These are phyloP conservation scores for Aristolochia contorta DNA, from an alignment of 164 flowering plant genomes.

Conservation along the genomic window DNA sequence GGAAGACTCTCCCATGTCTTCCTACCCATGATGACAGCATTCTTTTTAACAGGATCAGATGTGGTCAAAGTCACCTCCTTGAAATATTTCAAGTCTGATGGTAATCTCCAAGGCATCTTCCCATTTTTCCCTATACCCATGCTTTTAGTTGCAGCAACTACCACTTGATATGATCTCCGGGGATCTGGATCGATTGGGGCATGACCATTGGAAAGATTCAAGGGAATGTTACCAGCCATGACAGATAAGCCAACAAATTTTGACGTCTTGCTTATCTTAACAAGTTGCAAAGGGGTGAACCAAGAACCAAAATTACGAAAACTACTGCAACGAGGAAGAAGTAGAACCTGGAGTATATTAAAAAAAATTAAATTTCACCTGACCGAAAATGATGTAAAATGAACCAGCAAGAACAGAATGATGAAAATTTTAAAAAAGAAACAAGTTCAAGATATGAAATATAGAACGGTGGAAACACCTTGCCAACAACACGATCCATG, in stretches of 20 bases:
- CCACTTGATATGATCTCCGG: conserved; percentile 72
- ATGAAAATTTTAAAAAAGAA: background rate
- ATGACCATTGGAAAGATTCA: conserved; percentile 32
- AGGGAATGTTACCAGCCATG: conserved; percentile 35
- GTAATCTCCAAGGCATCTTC: conserved; percentile 81
- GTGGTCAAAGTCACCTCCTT: conserved; percentile 63
- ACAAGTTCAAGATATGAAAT: background rate
- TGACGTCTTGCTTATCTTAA: conserved; percentile 1
- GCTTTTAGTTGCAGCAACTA: conserved; percentile 75
- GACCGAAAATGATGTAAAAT: background rate
- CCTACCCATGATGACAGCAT: conserved; percentile 95
- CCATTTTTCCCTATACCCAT: conserved; percentile 96
- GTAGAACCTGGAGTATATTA: conserved; percentile 16
- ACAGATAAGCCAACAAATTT: conserved; percentile 10
- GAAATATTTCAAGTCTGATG: conserved; percentile 76
- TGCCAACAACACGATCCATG: conserved; percentile 6
- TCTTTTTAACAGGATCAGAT: conserved; percentile 63
- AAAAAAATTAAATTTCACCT: background rate
- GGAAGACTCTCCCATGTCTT: conserved; percentile 98
- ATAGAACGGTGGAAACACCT: conserved; percentile 9
- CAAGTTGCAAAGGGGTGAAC: background rate
- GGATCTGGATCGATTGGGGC: conserved; percentile 23
- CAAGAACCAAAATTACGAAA: conserved; percentile 8
- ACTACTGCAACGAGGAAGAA: conserved; percentile 14
- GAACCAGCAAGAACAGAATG: background rate